Evolutionary conservation across 306 rosid species (phyloP).

Genomic region (Cucurbita argyrosperma): DNA sequence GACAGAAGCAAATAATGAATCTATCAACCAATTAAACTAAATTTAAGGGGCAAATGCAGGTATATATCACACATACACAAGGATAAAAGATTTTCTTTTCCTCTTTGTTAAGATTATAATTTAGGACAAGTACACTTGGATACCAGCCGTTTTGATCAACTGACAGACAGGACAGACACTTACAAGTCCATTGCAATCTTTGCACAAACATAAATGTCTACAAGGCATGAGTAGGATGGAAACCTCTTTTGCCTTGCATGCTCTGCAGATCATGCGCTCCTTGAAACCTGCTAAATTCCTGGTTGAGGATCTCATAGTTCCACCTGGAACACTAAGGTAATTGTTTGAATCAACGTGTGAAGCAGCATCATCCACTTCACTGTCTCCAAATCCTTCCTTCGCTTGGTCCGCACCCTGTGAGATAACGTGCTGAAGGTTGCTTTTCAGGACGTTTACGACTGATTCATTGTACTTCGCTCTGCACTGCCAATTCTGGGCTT

Average conservation of each 20-base stretch:
- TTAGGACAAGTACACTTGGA: slow-evolving; percentile 60
- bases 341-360: slow-evolving; percentile 51
- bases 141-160: slow-evolving; percentile 52
- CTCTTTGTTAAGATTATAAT: slow-evolving; percentile 3
- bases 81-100: not conserved
- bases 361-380: slow-evolving; percentile 68
- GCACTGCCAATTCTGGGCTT: slow-evolving; percentile 79
- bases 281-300: slow-evolving; percentile 21
- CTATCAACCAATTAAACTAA: not conserved
- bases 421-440: slow-evolving; percentile 72
- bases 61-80: not conserved
- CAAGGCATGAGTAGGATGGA: slow-evolving; percentile 82
- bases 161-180: slow-evolving; percentile 71
- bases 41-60: not conserved
- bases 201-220: slow-evolving; percentile 80
- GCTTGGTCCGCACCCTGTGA: slow-evolving; percentile 77
- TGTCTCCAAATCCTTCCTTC: slow-evolving; percentile 94
- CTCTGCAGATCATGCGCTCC: slow-evolving; percentile 40
- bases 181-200: slow-evolving; percentile 57
- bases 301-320: slow-evolving; percentile 13
- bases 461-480: slow-evolving; percentile 81
- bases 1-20: not conserved
- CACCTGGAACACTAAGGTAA: slow-evolving; percentile 26
- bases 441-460: slow-evolving; percentile 54
- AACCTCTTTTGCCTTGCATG: slow-evolving; percentile 70